Evolutionary conservation across 192 early-diverging fungal species (phyloP), one percentile per base, ranked within the genome.

Genomic region (Umbelopsis isabellina): DNA sequence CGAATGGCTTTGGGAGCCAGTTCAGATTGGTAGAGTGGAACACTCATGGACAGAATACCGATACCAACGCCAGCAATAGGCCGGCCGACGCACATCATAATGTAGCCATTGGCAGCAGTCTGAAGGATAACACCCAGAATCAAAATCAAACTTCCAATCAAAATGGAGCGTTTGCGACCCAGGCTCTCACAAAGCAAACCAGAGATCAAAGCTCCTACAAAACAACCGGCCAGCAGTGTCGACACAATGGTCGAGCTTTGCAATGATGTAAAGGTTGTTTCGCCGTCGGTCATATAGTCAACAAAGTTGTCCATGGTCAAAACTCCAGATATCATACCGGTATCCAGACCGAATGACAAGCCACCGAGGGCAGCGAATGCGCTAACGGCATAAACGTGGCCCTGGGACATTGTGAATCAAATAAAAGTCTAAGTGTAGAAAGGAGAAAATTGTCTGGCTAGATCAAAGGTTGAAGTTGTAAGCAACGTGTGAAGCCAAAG

Each of bases 1-100:
- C 95, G 92, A 68, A 95, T 92, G 22, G 85, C 76, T 49, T 93
- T 82, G 13, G 91, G 91, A 15, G 94, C 87, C 20, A 94, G 87
- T 71, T 95, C 94, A 30, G 92, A 90, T 69, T 77, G 49, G 48
- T 72, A 80, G 25, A 75, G 71, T n/a, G 78, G 73, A 15, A 80
- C 68, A 35, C 51, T 51, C 52, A 72, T 75, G 16, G 74, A 72
- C 45, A 80, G 64, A n/a, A 69, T 67, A 69, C 78, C 78, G 27
- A 72, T 68, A 68, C 78, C 74, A 4, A 79, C 85, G 70, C 96
- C 96, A 55, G 90, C 86, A 69, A 98, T 76, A 71, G 91, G 80
- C 46, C 96, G 90, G 65, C 93, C 95, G 33, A 74, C 84, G 45
- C 91, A 82, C 41, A 96, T 82, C 83, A 92, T 83, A 37, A 46